These are phyloP conservation scores for Huntiella moniliformis DNA, from an alignment of 2,329 filamentous ascomycete species.

Conservation along the genomic window DNA sequence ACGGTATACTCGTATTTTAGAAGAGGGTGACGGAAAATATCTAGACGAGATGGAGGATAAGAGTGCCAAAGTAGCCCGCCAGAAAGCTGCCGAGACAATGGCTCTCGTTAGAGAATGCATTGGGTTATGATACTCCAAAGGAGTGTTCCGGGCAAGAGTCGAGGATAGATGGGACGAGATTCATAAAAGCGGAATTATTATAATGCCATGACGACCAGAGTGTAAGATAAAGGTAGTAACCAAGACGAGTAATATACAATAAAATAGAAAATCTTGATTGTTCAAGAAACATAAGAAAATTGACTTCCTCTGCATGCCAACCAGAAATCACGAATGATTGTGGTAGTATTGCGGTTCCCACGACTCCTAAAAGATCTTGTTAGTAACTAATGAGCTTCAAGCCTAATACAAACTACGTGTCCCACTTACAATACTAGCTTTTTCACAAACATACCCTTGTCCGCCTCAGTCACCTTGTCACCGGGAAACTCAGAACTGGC, in stretches of 20 bases:
- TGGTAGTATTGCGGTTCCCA: conserved; percentile 44
- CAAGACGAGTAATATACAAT: too few species aligned
- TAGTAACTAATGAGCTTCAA: neutral
- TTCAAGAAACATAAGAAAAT: conserved; percentile 23
- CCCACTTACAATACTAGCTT: conserved; percentile 39
- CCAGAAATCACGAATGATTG: conserved; percentile 55
- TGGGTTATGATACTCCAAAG: conserved; percentile 22
- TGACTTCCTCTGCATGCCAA: conserved; percentile 42
- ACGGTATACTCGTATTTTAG: conserved; percentile 34
- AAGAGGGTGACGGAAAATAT: conserved; percentile 27
- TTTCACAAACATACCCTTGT: conserved; percentile 46
- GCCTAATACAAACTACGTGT: conserved; percentile 4
- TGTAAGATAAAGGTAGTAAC: too few species aligned
- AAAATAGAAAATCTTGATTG: neutral
- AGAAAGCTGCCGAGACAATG: conserved; percentile 43
- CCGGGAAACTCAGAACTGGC: conserved; percentile 37
- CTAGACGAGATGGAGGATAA: conserved; percentile 37
- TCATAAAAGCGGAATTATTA: too few species aligned
- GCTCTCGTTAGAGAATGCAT: conserved; percentile 30
- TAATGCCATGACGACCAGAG: too few species aligned
- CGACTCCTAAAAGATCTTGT: conserved; percentile 29
- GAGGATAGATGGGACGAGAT: neutral
- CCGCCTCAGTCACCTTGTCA: conserved; percentile 35
- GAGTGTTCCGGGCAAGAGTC: neutral
- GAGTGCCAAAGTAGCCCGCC: conserved; percentile 41